Percentiles rank a stretch among this genome's conserved stretches.
Evolutionary conservation across 2,329 filamentous ascomycete species (phyloP).

Genomic region (Cryphonectria radicalis): DNA sequence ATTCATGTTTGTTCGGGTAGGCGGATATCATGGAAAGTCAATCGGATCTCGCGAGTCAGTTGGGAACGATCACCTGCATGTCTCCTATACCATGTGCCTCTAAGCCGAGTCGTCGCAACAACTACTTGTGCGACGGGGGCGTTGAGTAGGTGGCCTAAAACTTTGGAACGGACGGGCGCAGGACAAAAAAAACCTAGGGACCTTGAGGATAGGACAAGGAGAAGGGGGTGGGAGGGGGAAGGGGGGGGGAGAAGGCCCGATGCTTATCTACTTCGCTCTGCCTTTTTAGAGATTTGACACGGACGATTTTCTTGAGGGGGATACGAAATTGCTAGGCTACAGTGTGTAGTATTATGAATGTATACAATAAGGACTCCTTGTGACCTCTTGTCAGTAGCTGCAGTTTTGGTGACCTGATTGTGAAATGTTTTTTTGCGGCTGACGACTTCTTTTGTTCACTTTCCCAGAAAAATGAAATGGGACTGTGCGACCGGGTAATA

Average conservation of each 20-base stretch:
- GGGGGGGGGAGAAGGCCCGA: background rate
- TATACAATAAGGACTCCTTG: background rate
- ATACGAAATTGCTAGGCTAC: too few relatives aligned
- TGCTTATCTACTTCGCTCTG: background rate
- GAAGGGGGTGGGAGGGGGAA: too few relatives aligned
- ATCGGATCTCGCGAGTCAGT: background rate
- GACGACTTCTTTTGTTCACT: background rate
- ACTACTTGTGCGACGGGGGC: background rate
- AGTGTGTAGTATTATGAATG: background rate
- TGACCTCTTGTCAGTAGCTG: background rate
- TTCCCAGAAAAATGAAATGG: background rate
- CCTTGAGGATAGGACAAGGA: background rate
- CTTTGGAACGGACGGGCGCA: background rate
- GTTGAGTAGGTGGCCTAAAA: background rate
- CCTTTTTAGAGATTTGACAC: too few relatives aligned
- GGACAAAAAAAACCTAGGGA: background rate
- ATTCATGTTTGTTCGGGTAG: background rate
- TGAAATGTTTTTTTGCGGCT: background rate
- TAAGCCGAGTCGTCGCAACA: background rate
- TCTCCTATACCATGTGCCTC: background rate
- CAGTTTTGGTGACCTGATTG: background rate
- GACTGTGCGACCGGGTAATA: background rate
- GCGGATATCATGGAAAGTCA: background rate
- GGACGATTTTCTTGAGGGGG: too few relatives aligned
- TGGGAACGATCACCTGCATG: background rate